phyloP scores from a whole-genome alignment of 805 yeast genomes.

The Cyberlindnera mississippiensis region DNA sequence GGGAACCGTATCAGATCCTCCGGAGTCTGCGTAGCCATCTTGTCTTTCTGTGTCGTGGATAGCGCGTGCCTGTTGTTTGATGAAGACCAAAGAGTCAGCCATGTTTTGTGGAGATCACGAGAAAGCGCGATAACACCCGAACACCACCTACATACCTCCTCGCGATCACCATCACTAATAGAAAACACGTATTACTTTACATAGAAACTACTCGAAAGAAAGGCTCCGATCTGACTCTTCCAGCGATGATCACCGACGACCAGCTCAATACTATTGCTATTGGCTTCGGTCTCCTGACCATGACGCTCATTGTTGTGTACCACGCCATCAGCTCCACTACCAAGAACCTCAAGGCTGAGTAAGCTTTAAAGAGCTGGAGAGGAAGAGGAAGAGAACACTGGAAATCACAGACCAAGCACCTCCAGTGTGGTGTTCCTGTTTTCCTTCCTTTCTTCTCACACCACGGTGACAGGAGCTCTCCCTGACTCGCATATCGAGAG shows the following conservation, averaged over 20 bases:
- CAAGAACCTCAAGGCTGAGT: conserved; percentile 12
- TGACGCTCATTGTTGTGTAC: conserved; percentile 67
- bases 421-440: too few relatives aligned
- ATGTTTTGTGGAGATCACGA: background rate
- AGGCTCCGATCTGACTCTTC: background rate
- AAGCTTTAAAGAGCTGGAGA: background rate
- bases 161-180: too few relatives aligned
- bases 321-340: conserved; percentile 58
- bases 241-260: conserved; percentile 72
- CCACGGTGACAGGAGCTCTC: too few relatives aligned
- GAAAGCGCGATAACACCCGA: background rate
- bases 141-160: background rate
- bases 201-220: too few relatives aligned
- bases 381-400: too few relatives aligned
- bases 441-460: too few relatives aligned
- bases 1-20: conserved; percentile 17
- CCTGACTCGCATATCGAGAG: too few relatives aligned
- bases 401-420: background rate
- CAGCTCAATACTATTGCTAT: conserved; percentile 74
- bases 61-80: too few relatives aligned
- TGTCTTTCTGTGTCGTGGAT: background rate
- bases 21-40: background rate
- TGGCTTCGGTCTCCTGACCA: conserved; percentile 66
- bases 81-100: too few relatives aligned
- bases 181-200: background rate